Percentiles rank a stretch among this genome's conserved stretches.
These are phyloP conservation scores for Westerdykella ornata DNA, from an alignment of 2,329 filamentous ascomycete genomes.

Conservation along the genomic window DNA sequence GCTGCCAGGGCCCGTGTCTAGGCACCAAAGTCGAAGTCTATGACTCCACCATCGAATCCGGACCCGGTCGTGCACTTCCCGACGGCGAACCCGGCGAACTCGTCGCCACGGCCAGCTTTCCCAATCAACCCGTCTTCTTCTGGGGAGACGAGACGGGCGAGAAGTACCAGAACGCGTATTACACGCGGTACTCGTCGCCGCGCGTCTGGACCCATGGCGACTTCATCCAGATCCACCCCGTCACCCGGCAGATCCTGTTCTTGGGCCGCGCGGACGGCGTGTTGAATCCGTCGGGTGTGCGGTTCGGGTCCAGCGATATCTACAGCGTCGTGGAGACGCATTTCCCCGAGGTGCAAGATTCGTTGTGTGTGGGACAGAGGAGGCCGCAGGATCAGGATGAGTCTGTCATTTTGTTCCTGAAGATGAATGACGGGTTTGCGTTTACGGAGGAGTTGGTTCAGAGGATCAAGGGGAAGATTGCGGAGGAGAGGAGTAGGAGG, in stretches of 20 bases:
- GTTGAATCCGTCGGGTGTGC: constrained; percentile 69
- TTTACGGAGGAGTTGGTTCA: constrained; percentile 52
- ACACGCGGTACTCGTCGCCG: constrained; percentile 38
- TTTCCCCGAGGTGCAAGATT: constrained; percentile 62
- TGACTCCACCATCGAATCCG: constrained; percentile 47
- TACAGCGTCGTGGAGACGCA: constrained; percentile 64
- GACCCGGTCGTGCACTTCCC: constrained; percentile 47
- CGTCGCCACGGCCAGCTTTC: constrained; percentile 63
- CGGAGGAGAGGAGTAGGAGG: constrained; percentile 58
- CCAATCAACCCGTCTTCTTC: constrained; percentile 60
- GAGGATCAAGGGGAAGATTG: constrained; percentile 59
- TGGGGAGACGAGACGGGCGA: constrained; percentile 40
- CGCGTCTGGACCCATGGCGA: constrained; percentile 78
- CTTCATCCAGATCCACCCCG: constrained; percentile 64
- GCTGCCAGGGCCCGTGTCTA: constrained; percentile 49
- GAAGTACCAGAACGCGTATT: constrained; percentile 44
- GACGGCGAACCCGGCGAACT: constrained; percentile 67
- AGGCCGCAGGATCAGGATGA: constrained; percentile 55
- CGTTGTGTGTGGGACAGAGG: constrained; percentile 73
- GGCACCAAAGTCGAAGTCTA: constrained; percentile 54
- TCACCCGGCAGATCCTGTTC: constrained; percentile 59
- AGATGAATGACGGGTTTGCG: constrained; percentile 52
- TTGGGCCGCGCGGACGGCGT: constrained; percentile 70
- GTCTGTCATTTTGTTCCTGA: constrained; percentile 53
- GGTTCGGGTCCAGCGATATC: constrained; percentile 75